Conservation (phyloP, 1,139 yeast genomes). For the Keqinozyma sinolaborantium region DNA sequence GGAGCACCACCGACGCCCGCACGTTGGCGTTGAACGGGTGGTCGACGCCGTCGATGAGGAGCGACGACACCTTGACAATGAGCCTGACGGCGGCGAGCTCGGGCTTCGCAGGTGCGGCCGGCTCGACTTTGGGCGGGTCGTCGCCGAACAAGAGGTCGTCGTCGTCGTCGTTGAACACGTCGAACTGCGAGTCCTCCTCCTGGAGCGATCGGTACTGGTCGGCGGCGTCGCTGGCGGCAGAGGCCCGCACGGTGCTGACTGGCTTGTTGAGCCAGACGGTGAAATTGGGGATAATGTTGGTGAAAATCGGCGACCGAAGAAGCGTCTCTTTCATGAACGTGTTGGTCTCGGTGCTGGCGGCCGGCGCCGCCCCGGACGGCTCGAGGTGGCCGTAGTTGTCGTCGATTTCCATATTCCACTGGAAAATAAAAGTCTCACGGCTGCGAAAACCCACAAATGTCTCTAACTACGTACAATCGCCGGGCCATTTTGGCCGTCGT, state of each 20-base stretch:
- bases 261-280: conserved; percentile 30
- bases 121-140: conserved; percentile 2
- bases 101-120: conserved; percentile 1
- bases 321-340: conserved; percentile 30
- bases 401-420: conserved; percentile 9
- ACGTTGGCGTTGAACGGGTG: conserved; percentile 33
- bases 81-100: conserved; percentile 16
- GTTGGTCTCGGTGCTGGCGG: conserved; percentile 1
- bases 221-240: conserved; percentile 35
- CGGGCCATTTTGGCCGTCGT: too few species aligned
- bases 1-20: conserved; percentile 32
- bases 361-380: conserved; percentile 1
- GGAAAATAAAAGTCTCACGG: too few species aligned
- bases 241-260: conserved; percentile 29
- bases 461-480: too few species aligned
- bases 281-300: conserved; percentile 29
- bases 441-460: not conserved
- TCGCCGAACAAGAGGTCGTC: conserved; percentile 16
- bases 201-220: conserved; percentile 34
- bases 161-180: conserved; percentile 33
- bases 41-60: conserved; percentile 29
- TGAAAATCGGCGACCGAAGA: conserved; percentile 34
- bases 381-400: conserved; percentile 4
- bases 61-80: conserved; percentile 32
- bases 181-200: conserved; percentile 40